Base-by-base conservation (phyloP, 2,329 filamentous ascomycete species). In the Monosporascus cannonballus region DNA sequence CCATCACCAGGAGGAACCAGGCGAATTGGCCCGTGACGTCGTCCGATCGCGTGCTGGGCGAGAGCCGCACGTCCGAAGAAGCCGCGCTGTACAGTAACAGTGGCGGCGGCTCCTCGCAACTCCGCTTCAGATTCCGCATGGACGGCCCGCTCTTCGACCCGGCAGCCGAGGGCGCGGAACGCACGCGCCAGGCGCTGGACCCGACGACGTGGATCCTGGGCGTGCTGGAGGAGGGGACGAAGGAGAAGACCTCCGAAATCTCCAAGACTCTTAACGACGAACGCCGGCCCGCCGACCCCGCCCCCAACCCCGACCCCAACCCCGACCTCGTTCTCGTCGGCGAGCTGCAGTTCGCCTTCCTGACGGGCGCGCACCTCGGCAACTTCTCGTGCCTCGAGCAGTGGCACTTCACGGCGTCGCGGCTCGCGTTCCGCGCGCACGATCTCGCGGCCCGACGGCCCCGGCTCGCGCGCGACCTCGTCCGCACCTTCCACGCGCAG, bases 341-440 rank as follows among this genome's bases (percentile, higher is more conserved):
- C 47, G 83, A 86, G 61, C 64, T 85, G 2, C 83, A 86, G 58
- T 79, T 85, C 62, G 75, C 76, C 42, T 86, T 79, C 59, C 60
- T 85, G 4, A 77, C 76, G 0, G 82, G 81, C 38, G 75, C 78
- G 63, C 73, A 81, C 51, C 74, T 85, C 1, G 76, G 78, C 41
- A 86, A 84, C 62, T 69, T 78, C 42, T 72, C 79, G 8, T 85
- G 82, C 58, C 70, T 84, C 44, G 79, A 83, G 55, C 81, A 86
- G 56, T 86, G 82, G 83, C 80, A 76, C 71, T 74, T 82, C 59
- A 73, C 83, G 55, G 64, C 77, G 3, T 71, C 78, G 39, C 74
- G 71, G 47, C 62, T 83, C 36, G 60, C 83, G 11, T 73, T 85
- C 47, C 74, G 75, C 25, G 75, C 79, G 2, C 75, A 76, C 60